These are phyloP conservation scores for Phlegmacium glaucopus DNA, from an alignment of 768 basidiomycete genomes.

Conservation along the genomic window DNA sequence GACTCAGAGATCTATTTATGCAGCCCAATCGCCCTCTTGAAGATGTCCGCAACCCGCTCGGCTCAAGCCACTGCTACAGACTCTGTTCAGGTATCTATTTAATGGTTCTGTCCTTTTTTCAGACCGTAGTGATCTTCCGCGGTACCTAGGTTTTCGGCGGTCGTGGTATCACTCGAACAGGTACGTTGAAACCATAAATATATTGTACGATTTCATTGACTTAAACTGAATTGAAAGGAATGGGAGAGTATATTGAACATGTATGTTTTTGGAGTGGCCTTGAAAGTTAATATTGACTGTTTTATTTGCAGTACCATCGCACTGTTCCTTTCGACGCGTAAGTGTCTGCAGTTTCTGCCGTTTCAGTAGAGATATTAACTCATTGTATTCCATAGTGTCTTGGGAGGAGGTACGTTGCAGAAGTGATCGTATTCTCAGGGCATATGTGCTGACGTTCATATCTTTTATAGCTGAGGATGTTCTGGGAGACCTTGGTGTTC, in stretches of 20 bases:
- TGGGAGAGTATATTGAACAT: conserved; percentile 72
- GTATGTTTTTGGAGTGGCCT: conserved; percentile 22
- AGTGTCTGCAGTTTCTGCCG: conserved; percentile 15
- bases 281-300: conserved; percentile 5
- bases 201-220: conserved; percentile 3
- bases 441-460: conserved; percentile 6
- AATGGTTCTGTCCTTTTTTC: not conserved
- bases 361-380: not conserved
- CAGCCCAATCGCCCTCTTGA: conserved; percentile 68
- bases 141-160: conserved; percentile 69
- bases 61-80: conserved; percentile 64
- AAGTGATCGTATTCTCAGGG: not conserved
- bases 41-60: conserved; percentile 61
- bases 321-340: conserved; percentile 64
- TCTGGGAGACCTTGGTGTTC: conserved; percentile 75
- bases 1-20: not conserved
- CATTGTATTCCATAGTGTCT: conserved; percentile 31
- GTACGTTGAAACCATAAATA: conserved; percentile 33
- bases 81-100: conserved; percentile 56
- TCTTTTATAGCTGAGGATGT: conserved; percentile 65
- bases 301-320: conserved; percentile 51
- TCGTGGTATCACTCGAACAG: conserved; percentile 80
- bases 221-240: conserved; percentile 27
- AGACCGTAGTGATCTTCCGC: conserved; percentile 5
- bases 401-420: conserved; percentile 55